Conservation (phyloP, 352 stramenopile species). For the Globisporangium nagaii region DNA sequence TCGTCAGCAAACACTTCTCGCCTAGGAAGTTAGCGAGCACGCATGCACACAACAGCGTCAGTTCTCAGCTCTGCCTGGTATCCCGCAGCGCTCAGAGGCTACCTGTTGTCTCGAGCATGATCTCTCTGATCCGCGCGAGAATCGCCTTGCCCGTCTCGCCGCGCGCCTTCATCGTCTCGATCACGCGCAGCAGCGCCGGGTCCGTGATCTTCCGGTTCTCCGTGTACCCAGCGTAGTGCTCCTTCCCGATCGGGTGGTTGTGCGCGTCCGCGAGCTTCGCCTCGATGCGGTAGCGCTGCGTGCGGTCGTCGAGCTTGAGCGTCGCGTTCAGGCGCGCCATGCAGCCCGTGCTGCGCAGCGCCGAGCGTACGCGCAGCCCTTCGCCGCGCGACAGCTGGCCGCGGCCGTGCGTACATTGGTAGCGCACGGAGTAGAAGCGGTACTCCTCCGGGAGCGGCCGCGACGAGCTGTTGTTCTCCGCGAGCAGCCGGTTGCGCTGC, state of each 20-base stretch:
- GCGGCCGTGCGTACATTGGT: constrained; percentile 1
- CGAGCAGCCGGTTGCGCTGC: constrained; percentile 15
- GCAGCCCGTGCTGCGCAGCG: constrained; percentile 6
- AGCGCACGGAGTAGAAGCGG: background rate
- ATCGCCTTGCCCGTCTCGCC: background rate
- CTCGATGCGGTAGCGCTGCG: background rate
- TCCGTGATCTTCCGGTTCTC: constrained; percentile 7
- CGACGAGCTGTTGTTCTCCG: constrained; percentile 17
- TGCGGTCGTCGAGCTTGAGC: background rate
- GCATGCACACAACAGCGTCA: background rate
- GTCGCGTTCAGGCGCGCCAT: constrained; percentile 2
- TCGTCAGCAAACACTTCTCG: background rate
- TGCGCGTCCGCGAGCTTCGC: background rate
- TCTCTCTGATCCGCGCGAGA: background rate
- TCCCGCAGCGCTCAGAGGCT: too few relatives aligned
- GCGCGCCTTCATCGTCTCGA: background rate
- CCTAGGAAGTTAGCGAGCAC: background rate
- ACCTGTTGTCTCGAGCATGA: background rate
- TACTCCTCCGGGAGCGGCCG: background rate
- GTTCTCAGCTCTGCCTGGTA: too few relatives aligned
- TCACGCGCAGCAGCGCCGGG: constrained; percentile 1
- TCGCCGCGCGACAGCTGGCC: background rate
- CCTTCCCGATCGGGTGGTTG: constrained; percentile 4
- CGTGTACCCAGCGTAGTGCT: constrained; percentile 7
- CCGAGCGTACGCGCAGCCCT: background rate